Evolutionary conservation across 306 rosid species (phyloP).

Genomic region (Astragalus glycyphyllos): DNA sequence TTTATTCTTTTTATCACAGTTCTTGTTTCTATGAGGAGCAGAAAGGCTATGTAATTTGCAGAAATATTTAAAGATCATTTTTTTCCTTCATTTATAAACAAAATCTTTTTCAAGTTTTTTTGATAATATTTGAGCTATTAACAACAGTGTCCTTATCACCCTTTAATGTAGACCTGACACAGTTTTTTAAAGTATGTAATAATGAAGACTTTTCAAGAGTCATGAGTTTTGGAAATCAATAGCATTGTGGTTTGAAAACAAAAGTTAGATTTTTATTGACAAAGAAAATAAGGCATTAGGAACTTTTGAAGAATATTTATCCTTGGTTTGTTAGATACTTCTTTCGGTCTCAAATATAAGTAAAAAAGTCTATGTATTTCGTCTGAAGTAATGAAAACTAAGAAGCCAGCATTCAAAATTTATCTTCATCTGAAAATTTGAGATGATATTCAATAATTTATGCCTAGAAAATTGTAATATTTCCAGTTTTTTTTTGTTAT

Average conservation of each 20-base stretch:
- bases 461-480: too few relatives aligned
- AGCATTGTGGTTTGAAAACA: slow-evolving; percentile 2
- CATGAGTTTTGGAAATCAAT: not conserved
- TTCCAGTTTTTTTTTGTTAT: too few relatives aligned
- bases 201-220: slow-evolving; percentile 10
- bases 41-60: not conserved
- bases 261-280: not conserved
- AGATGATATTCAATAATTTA: too few relatives aligned
- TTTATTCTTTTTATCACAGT: not conserved
- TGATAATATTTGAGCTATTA: not conserved
- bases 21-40: not conserved
- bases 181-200: not conserved
- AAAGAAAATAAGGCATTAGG: not conserved
- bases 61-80: not conserved
- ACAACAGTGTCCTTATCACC: slow-evolving; percentile 9
- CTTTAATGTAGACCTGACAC: not conserved
- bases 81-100: not conserved
- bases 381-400: not conserved
- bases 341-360: too few relatives aligned
- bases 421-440: not conserved
- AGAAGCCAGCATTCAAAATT: slow-evolving; percentile 6
- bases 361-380: too few relatives aligned
- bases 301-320: not conserved
- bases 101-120: slow-evolving; percentile 7
- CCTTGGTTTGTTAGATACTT: not conserved